Evolutionary conservation across 805 yeast species (phyloP).

Genomic region (Isabelozyma rhagii): DNA sequence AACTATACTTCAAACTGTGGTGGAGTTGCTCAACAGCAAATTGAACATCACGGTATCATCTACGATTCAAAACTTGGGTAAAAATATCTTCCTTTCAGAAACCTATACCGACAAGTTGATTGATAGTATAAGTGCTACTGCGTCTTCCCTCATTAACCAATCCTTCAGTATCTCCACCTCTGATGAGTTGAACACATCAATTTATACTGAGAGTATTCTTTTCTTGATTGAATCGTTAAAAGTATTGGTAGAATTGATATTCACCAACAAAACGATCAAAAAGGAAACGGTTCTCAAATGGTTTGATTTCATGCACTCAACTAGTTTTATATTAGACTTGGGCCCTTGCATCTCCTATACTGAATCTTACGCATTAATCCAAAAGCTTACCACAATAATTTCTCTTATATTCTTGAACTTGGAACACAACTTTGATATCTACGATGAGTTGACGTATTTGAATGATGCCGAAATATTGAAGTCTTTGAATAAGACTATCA

Average conservation of each 20-base stretch:
- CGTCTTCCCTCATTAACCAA: conserved; percentile 6
- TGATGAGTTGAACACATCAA: conserved; percentile 15
- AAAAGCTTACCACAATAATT: conserved; percentile 46
- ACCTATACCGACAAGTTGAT: conserved; percentile 21
- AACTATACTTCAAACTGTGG: conserved; percentile 40
- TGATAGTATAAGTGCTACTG: conserved; percentile 9
- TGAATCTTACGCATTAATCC: conserved; percentile 32
- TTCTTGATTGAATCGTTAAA: conserved; percentile 33
- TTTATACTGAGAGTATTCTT: conserved; percentile 28
- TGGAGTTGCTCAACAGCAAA: conserved; percentile 45
- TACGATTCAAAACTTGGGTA: conserved; percentile 35
- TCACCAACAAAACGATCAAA: conserved; percentile 32
- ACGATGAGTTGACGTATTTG: conserved; percentile 35
- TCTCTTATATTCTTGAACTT: conserved; percentile 57
- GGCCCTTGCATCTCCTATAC: conserved; percentile 22
- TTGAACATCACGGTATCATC: conserved; percentile 26
- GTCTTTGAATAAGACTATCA: conserved; percentile 35
- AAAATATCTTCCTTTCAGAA: conserved; percentile 33
- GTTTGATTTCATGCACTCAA: conserved; percentile 50
- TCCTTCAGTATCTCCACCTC: conserved; percentile 10
- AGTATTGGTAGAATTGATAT: conserved; percentile 36
- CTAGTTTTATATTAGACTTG: conserved; percentile 21
- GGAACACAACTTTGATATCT: conserved; percentile 45
- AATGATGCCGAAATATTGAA: conserved; percentile 34
- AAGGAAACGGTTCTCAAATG: conserved; percentile 42